Evolutionary conservation across 768 basidiomycete species (phyloP), one percentile per base, ranked within the genome.

Genomic region (Leucocoprinus leucothites): DNA sequence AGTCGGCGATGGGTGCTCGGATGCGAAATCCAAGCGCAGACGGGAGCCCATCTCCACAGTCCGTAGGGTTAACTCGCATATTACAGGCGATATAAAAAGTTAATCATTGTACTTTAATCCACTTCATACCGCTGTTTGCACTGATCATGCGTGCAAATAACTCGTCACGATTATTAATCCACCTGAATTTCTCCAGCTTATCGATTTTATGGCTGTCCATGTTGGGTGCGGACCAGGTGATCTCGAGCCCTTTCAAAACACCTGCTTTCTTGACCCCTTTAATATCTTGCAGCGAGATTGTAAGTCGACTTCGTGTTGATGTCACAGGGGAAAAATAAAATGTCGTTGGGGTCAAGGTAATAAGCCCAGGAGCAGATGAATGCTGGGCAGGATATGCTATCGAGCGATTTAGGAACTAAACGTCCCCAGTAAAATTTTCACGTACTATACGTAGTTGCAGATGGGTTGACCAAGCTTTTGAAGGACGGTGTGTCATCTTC

Each of bases 71-170:
- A 13, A 34, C 31, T 34, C 31, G 31, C 31, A 34, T 5, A 34
- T 13, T 48, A 31, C 31, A 6, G 18, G 16, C n/a, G 18, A 11
- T 6, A 18, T 48, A 18, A 1, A n/a, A 3, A 21, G 18, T 14
- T 18, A 44, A 18, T 19, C 21, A 26, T 31, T 44, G 42, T 21
- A 42, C 31, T 14, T 43, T 53, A 19, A 9, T 25, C 52, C 44
- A 53, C 34, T 25, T 36, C 22, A 22, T 46, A 5, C 31, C 14
- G 16, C 11, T 24, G 16, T 46, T 45, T 4, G 34, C 43, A 14
- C 82, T 82, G 16, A 87, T 74, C 11, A 89, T 74, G 56, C 85
- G 68, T 42, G 82, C 82, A 65, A 89, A 87, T 16, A 88, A 64
- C 45, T 87, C 86, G 65, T 88, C 84, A 4, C 86, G 78, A 22